phyloP scores from a whole-genome alignment of 331 rosid species.

The Rosa hybrid region DNA sequence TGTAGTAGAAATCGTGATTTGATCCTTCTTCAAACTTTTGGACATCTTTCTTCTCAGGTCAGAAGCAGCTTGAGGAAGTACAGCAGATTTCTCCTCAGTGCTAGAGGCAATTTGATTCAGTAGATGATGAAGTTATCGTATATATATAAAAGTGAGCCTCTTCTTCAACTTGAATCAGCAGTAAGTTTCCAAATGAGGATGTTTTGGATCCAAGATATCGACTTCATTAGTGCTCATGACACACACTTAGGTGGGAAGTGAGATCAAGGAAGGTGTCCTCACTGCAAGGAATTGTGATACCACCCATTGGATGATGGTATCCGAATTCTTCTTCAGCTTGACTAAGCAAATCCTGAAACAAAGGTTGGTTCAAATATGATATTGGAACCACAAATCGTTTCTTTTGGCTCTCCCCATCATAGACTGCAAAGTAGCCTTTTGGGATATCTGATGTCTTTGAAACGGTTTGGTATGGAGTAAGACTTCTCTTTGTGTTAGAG shows the following conservation, averaged over 20 bases:
- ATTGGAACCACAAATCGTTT: not conserved
- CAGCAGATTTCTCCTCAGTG: too few species aligned
- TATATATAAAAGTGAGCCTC: not conserved
- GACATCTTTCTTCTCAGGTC: not conserved
- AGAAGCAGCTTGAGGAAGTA: too few species aligned
- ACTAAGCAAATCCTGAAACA: not conserved
- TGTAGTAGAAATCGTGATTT: not conserved
- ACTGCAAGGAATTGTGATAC: not conserved
- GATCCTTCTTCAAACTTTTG: too few species aligned
- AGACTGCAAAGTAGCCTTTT: constrained; percentile 1
- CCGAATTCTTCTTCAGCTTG: not conserved
- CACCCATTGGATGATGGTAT: not conserved
- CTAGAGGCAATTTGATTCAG: too few species aligned
- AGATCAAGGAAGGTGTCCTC: not conserved
- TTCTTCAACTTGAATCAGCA: not conserved
- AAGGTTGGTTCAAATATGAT: not conserved
- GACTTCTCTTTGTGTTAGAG: not conserved
- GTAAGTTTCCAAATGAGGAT: not conserved
- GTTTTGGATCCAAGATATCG: not conserved
- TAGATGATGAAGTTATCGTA: not conserved
- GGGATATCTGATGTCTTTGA: not conserved
- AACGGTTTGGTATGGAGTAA: too few species aligned
- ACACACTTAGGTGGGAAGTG: not conserved
- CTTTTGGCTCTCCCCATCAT: not conserved
- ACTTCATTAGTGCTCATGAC: not conserved